A percentile compares a stretch with the other conserved stretches of the same genome.
These are phyloP conservation scores for Acer yangbiense DNA, from an alignment of 345 rosid genomes.

Conservation along the genomic window DNA sequence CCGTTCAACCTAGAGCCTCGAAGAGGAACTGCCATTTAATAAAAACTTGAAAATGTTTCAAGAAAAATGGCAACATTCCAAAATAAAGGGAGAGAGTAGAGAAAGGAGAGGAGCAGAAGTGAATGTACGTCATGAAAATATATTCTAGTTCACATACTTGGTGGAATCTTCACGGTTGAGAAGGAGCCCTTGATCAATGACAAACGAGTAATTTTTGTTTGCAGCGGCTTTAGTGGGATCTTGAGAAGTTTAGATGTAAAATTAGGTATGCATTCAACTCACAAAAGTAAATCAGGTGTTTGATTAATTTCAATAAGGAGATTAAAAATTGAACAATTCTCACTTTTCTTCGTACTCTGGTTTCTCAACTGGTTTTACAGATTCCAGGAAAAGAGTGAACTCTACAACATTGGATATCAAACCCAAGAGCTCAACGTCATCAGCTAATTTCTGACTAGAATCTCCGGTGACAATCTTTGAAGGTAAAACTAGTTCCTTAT, in stretches of 20 bases:
- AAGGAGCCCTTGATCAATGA: slow-evolving; percentile 47
- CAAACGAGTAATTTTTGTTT: slow-evolving; percentile 50
- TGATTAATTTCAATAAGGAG: background rate
- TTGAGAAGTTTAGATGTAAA: slow-evolving; percentile 59
- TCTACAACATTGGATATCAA: slow-evolving; percentile 68
- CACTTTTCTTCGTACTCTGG: slow-evolving; percentile 53
- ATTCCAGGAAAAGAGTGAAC: slow-evolving; percentile 73
- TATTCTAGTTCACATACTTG: slow-evolving; percentile 43
- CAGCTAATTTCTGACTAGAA: slow-evolving; percentile 43
- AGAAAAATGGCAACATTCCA: too few species aligned
- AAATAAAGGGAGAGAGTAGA: too few species aligned
- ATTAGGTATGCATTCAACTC: slow-evolving; percentile 8
- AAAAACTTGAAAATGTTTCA: too few species aligned
- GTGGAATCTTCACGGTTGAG: slow-evolving; percentile 39
- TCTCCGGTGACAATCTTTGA: slow-evolving; percentile 41
- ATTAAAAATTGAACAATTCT: slow-evolving; percentile 22
- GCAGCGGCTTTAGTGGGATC: slow-evolving; percentile 47
- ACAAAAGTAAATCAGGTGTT: background rate
- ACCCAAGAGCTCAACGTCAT: slow-evolving; percentile 66
- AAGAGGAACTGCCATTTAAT: too few species aligned
- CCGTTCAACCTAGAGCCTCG: too few species aligned
- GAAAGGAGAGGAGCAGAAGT: too few species aligned
- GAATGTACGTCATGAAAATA: background rate
- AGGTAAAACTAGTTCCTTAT: slow-evolving; percentile 33
- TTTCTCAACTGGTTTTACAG: slow-evolving; percentile 47